A percentile compares a stretch with the other conserved stretches of the same genome.
These are phyloP conservation scores for Caryopteris hybrid DNA, from an alignment of 305 asterid genomes.

Conservation along the genomic window DNA sequence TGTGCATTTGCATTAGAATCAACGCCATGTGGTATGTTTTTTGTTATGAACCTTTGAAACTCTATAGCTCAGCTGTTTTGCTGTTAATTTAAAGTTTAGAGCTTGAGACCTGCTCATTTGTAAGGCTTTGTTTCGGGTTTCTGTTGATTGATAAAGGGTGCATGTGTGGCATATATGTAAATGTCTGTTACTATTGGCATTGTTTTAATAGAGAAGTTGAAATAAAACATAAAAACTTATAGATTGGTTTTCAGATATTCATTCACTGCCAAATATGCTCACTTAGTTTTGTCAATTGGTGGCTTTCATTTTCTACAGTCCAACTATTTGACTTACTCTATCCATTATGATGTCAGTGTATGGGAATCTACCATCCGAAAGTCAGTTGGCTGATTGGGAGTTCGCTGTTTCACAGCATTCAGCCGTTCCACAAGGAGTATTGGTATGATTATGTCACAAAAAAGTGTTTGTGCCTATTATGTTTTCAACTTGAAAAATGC, in stretches of 20 bases:
- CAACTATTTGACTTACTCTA: background rate
- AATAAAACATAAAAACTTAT: background rate
- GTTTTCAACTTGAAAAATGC: background rate
- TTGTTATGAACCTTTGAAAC: background rate
- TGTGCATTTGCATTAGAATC: background rate
- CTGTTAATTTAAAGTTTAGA: background rate
- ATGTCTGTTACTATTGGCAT: background rate
- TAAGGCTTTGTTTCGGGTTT: background rate
- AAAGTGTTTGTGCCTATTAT: background rate
- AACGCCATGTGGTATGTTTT: background rate
- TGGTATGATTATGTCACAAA: conserved; percentile 48
- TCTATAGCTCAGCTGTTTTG: background rate
- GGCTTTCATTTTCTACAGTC: background rate
- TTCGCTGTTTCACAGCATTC: conserved; percentile 95
- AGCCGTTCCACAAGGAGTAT: conserved; percentile 94
- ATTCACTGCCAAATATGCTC: background rate
- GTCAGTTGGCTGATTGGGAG: conserved; percentile 92
- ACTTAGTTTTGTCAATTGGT: background rate
- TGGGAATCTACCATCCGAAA: conserved; percentile 87
- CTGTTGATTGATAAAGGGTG: background rate
- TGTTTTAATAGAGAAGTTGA: background rate
- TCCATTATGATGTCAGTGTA: conserved; percentile 57
- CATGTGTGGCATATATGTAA: background rate
- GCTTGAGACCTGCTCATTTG: background rate
- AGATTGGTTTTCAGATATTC: background rate